Evolutionary conservation across 164 flowering plant genomes (phyloP).

Genomic region (Stephania japonica): DNA sequence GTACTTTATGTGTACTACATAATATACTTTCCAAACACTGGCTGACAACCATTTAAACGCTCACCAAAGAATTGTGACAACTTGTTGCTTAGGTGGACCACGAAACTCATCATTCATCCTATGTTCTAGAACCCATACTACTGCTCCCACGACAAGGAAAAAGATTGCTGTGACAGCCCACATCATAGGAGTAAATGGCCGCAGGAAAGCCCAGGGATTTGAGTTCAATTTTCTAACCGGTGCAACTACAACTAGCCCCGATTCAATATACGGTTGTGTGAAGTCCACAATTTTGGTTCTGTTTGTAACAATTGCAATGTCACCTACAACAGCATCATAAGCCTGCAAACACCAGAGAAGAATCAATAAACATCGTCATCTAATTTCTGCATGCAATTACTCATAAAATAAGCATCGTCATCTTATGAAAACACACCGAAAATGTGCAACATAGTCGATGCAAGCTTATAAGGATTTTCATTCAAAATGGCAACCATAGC

Average conservation of each 20-base stretch:
- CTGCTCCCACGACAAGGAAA: conserved; percentile 46
- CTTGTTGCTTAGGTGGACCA: conserved; percentile 31
- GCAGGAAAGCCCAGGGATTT: conserved; percentile 66
- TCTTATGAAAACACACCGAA: too few relatives aligned
- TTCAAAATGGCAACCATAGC: not conserved
- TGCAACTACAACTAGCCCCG: conserved; percentile 85
- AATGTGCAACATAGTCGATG: too few relatives aligned
- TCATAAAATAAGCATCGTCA: too few relatives aligned
- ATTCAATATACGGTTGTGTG: conserved; percentile 73
- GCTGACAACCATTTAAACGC: conserved; percentile 2
- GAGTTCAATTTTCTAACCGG: conserved; percentile 45
- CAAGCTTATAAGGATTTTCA: not conserved
- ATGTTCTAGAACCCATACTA: conserved; percentile 38
- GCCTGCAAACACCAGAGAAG: conserved; percentile 29
- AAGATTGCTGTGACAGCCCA: conserved; percentile 60
- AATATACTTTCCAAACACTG: not conserved
- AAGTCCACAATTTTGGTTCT: conserved; percentile 71
- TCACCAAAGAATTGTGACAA: conserved; percentile 31
- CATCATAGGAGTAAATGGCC: conserved; percentile 60
- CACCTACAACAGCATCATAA: conserved; percentile 78
- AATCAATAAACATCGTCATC: conserved; percentile 2
- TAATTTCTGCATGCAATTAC: too few relatives aligned
- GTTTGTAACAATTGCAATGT: conserved; percentile 62
- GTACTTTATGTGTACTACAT: not conserved
- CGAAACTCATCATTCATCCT: conserved; percentile 37